These are phyloP conservation scores for Amanita rimosa DNA, from an alignment of 768 basidiomycete genomes.

Conservation along the genomic window DNA sequence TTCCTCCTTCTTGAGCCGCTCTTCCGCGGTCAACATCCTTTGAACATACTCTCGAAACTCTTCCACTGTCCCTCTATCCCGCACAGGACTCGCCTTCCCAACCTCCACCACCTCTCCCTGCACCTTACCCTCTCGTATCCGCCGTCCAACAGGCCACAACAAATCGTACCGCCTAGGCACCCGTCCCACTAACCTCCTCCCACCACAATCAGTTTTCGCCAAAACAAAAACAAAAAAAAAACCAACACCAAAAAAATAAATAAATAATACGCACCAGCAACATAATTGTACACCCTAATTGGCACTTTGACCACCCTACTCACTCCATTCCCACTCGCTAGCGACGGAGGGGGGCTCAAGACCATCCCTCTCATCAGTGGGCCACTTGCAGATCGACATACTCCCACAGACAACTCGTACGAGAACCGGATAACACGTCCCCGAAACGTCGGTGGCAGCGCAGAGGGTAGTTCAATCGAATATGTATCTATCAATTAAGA, in stretches of 20 bases:
- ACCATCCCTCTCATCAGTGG: not conserved
- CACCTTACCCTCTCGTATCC: slow-evolving; percentile 1
- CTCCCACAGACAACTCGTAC: slow-evolving; percentile 85
- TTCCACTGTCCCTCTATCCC: slow-evolving; percentile 21
- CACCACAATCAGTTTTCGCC: slow-evolving; percentile 3
- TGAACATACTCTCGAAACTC: slow-evolving; percentile 45
- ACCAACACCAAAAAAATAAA: too few species aligned
- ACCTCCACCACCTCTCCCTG: not conserved
- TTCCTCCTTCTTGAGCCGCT: slow-evolving; percentile 25
- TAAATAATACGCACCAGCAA: slow-evolving; percentile 40
- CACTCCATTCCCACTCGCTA: slow-evolving; percentile 32
- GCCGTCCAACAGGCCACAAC: slow-evolving; percentile 54
- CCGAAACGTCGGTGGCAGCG: slow-evolving; percentile 83
- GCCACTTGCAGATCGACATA: slow-evolving; percentile 50
- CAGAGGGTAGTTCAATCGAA: slow-evolving; percentile 58
- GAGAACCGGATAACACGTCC: slow-evolving; percentile 79
- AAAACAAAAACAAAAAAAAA: not conserved
- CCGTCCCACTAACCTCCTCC: slow-evolving; percentile 30
- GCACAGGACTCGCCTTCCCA: not conserved
- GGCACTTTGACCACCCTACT: slow-evolving; percentile 87
- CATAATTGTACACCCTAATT: slow-evolving; percentile 82
- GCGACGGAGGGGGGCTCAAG: not conserved
- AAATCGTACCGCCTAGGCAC: slow-evolving; percentile 67
- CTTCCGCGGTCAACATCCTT: slow-evolving; percentile 28
- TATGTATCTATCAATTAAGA: slow-evolving; percentile 62